A percentile compares a stretch with the other conserved stretches of the same genome.
These are phyloP conservation scores for Leucogyrophana mollusca DNA, from an alignment of 768 basidiomycete genomes.

Conservation along the genomic window DNA sequence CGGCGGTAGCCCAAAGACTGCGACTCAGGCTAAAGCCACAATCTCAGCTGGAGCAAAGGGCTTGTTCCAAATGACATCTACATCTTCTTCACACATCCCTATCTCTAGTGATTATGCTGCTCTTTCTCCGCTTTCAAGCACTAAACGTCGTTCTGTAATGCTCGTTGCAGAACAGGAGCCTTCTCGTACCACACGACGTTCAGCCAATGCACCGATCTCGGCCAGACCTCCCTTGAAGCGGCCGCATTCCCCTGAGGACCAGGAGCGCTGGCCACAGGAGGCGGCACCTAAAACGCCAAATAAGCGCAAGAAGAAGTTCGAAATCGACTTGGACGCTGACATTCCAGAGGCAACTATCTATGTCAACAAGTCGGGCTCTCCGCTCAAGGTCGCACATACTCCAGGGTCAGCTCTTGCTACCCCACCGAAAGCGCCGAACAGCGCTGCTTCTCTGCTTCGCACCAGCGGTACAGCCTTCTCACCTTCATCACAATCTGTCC, in stretches of 20 bases:
- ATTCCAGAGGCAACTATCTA: constrained; percentile 5
- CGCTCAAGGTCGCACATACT: constrained; percentile 39
- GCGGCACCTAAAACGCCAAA: constrained; percentile 17
- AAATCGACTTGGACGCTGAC: constrained; percentile 7
- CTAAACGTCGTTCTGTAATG: constrained; percentile 9
- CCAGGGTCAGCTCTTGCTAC: constrained; percentile 14
- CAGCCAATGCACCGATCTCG: constrained; percentile 11
- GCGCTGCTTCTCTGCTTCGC: constrained; percentile 3
- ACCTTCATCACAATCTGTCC: constrained; percentile 17
- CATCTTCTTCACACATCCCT: constrained; percentile 20
- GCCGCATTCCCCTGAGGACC: constrained; percentile 21
- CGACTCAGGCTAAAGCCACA: constrained; percentile 7
- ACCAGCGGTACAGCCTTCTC: constrained; percentile 9
- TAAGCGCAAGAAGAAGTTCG: constrained; percentile 18
- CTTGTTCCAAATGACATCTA: no score
- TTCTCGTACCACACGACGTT: constrained; percentile 5
- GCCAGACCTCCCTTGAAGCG: constrained; percentile 19
- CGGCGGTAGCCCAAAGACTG: constrained; percentile 3
- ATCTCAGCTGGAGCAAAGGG: no score
- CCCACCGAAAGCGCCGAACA: constrained; percentile 8
- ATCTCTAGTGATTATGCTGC: constrained; percentile 20
- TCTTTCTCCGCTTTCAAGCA: background rate
- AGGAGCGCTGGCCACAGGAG: background rate
- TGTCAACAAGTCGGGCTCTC: constrained; percentile 11
- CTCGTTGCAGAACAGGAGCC: constrained; percentile 10